These are phyloP conservation scores for Ajuga reptans DNA, from an alignment of 305 asterid genomes.

Conservation along the genomic window DNA sequence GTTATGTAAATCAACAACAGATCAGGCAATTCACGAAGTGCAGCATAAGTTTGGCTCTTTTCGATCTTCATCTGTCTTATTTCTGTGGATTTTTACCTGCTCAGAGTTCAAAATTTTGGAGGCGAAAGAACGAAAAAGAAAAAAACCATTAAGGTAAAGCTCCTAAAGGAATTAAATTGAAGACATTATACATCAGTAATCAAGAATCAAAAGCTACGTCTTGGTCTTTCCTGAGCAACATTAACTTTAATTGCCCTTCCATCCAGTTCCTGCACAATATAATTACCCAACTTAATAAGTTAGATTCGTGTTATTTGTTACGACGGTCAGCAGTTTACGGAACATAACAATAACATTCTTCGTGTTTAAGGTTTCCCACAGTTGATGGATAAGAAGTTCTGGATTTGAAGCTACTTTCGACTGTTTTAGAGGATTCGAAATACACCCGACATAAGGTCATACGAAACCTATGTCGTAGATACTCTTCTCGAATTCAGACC, in stretches of 20 bases:
- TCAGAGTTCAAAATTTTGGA: background rate
- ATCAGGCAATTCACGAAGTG: no score
- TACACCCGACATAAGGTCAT: background rate
- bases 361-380: no score
- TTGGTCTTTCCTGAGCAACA: constrained; percentile 62
- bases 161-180: constrained; percentile 3
- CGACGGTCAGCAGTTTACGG: no score
- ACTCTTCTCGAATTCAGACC: background rate
- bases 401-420: no score
- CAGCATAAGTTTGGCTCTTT: no score
- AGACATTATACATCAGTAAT: background rate
- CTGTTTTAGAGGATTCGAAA: background rate
- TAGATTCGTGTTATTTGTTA: no score
- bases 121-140: background rate
- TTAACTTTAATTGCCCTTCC: constrained; percentile 67
- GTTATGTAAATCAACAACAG: no score
- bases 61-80: background rate
- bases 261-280: constrained; percentile 49
- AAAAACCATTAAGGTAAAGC: background rate
- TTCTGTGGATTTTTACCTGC: background rate
- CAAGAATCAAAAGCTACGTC: constrained; percentile 36
- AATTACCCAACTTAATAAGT: background rate
- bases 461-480: background rate
- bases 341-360: no score
- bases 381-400: no score